Conservation (phyloP, 331 rosid genomes). For the Cydonia oblonga region DNA sequence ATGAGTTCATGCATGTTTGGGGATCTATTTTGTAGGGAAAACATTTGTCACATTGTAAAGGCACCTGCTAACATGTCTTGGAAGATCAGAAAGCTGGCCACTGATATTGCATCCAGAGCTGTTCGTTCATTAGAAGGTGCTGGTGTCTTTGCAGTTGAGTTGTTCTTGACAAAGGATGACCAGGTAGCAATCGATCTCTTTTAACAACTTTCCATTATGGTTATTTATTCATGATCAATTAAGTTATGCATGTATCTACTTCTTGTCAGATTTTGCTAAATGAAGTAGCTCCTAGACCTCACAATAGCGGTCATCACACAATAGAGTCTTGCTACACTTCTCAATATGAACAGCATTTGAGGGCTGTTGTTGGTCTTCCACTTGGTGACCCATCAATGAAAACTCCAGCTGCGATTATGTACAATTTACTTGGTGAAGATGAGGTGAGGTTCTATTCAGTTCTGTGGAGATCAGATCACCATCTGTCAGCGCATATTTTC, state of each 20-base stretch:
- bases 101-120: slow-evolving; percentile 61
- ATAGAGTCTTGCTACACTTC: slow-evolving; percentile 80
- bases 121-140: slow-evolving; percentile 72
- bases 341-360: slow-evolving; percentile 81
- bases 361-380: slow-evolving; percentile 88
- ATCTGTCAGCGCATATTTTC: neutral
- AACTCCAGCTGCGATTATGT: slow-evolving; percentile 72
- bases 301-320: slow-evolving; percentile 86
- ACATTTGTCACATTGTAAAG: slow-evolving; percentile 69
- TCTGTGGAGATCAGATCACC: neutral
- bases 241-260: neutral
- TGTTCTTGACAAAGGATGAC: slow-evolving; percentile 57
- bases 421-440: slow-evolving; percentile 76
- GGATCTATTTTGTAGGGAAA: slow-evolving; percentile 42
- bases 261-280: slow-evolving; percentile 58
- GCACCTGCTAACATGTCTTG: slow-evolving; percentile 65
- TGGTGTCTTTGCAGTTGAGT: slow-evolving; percentile 78
- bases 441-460: slow-evolving; percentile 33
- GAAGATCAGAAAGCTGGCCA: slow-evolving; percentile 44
- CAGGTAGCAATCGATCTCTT: slow-evolving; percentile 35
- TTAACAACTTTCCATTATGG: neutral
- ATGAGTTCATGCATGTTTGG: slow-evolving; percentile 10
- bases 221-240: neutral
- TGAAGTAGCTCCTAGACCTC: slow-evolving; percentile 94
- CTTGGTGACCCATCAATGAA: slow-evolving; percentile 85